Conservation (phyloP, 345 rosid species). For the Capsella bursapastoris region DNA sequence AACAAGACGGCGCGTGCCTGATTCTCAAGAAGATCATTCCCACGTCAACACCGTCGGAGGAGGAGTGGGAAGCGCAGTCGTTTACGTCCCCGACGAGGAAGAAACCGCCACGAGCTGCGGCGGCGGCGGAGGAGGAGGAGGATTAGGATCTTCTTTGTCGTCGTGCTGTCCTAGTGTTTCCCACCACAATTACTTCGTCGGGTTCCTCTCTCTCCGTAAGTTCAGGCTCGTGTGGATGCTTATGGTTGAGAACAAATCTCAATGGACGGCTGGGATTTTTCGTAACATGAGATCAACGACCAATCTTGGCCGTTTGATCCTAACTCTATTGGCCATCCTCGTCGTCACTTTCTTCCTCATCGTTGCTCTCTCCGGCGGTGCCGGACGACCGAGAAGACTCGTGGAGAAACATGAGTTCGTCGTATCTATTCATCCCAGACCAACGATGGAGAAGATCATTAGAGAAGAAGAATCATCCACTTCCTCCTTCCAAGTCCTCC, state of each 20-base stretch:
- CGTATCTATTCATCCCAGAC: constrained; percentile 39
- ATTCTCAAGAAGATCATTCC: constrained; percentile 45
- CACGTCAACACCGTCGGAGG: constrained; percentile 34
- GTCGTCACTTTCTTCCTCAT: constrained; percentile 58
- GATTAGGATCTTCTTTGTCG: background rate
- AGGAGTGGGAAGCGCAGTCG: constrained; percentile 40
- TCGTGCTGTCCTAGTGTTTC: constrained; percentile 39
- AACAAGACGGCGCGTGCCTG: constrained; percentile 75
- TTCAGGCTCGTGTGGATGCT: constrained; percentile 48
- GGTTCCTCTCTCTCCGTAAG: constrained; percentile 34
- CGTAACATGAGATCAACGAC: constrained; percentile 59
- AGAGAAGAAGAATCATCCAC: constrained; percentile 31
- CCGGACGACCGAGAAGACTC: constrained; percentile 20
- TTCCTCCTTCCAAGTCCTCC: background rate
- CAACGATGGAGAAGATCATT: constrained; percentile 36
- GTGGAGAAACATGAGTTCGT: constrained; percentile 38
- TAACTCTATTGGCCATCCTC: constrained; percentile 49
- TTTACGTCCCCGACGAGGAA: constrained; percentile 45
- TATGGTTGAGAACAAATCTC: constrained; percentile 50
- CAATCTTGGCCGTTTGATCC: constrained; percentile 53
- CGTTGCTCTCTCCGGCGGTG: constrained; percentile 44
- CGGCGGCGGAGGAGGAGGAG: constrained; percentile 20
- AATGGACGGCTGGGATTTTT: constrained; percentile 50
- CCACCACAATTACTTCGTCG: constrained; percentile 25
- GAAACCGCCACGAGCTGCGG: constrained; percentile 37